Evolutionary conservation across 73 alveolate species (phyloP), one percentile per base, ranked within the genome.

Genomic region (Uronychia binucleata): DNA sequence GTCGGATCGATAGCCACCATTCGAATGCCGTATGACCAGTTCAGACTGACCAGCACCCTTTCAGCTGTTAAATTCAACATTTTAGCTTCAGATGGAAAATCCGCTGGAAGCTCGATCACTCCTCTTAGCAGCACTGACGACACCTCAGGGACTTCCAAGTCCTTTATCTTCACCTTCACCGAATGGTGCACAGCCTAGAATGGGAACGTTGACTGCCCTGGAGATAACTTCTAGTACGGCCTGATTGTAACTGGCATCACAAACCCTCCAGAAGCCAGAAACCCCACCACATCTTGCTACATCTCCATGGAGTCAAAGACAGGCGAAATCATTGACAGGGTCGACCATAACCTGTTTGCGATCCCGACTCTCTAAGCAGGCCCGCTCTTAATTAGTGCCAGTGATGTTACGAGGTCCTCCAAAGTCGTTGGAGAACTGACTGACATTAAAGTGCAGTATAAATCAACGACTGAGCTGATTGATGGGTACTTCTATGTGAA

Each of bases 101-200:
- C n/a, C 19, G 67, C n/a, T 11, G 67, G 67, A 46, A 19, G n/a
- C 19, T 46, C 19, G 19, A 5, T 46, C 19, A 46, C 67, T 11
- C n/a, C 19, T 46, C n/a, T 11, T 19, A 46, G 67, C 19, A 46
- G 67, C 5, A 19, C 19, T 5, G 67, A 46, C 19, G 67, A 46
- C 19, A 46, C 67, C 5, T 11, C 67, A 11, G 67, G 67, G 19
- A 19, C 19, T 11, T 11, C 67, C 19, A 46, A 46, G 67, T 46
- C 67, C 19, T 46, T 11, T 19, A 46, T 11, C 5, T 11, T 46
- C 19, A 46, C 67, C 19, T 46, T 46, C 67, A 46, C 67, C 19
- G 67, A 46, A 46, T 46, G 67, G 67, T 46, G 67, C 67, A 46
- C 67, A 46, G 67, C 67, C 19, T 46, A 46, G 67, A 46, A 46